Evolutionary conservation across 2,329 filamentous ascomycete genomes (phyloP).

Genomic region (Calonectria hongkongensis): DNA sequence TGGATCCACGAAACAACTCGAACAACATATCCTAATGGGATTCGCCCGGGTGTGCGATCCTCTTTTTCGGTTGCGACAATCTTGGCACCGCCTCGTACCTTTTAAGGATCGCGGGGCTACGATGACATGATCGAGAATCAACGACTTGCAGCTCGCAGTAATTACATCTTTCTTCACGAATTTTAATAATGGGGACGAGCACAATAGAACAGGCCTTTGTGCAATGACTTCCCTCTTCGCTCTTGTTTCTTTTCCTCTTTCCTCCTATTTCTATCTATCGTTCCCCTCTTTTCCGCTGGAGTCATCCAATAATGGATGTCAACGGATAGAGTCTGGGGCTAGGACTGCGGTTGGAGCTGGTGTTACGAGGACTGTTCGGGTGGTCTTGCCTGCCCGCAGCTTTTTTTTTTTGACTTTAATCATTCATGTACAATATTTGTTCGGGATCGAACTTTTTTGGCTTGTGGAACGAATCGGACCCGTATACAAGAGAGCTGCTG

Average conservation of each 20-base stretch:
- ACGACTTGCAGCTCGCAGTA: slow-evolving; percentile 51
- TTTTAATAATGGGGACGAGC: slow-evolving; percentile 52
- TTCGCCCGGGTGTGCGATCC: slow-evolving; percentile 47
- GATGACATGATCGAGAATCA: slow-evolving; percentile 44
- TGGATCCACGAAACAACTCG: slow-evolving; percentile 48
- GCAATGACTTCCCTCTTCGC: slow-evolving; percentile 44
- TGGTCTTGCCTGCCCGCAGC: slow-evolving; percentile 22
- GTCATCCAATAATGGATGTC: not conserved
- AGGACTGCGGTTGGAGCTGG: slow-evolving; percentile 29
- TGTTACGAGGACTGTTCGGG: slow-evolving; percentile 39
- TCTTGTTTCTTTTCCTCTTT: slow-evolving; percentile 44
- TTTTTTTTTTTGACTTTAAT: slow-evolving; percentile 34
- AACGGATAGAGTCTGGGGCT: slow-evolving; percentile 19
- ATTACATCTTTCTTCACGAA: slow-evolving; percentile 49
- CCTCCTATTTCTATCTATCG: slow-evolving; percentile 40
- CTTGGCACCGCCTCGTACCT: slow-evolving; percentile 41
- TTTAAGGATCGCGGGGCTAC: slow-evolving; percentile 47
- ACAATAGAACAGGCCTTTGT: slow-evolving; percentile 37
- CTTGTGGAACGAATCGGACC: slow-evolving; percentile 31
- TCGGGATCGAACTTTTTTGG: slow-evolving; percentile 34
- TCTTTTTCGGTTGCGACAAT: slow-evolving; percentile 37
- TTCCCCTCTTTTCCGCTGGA: slow-evolving; percentile 19
- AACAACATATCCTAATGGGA: slow-evolving; percentile 41
- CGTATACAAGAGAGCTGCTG: slow-evolving; percentile 28
- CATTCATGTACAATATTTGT: slow-evolving; percentile 49